These are phyloP conservation scores for Hippophae rhamnoides DNA, from an alignment of 306 rosid species.

Conservation along the genomic window DNA sequence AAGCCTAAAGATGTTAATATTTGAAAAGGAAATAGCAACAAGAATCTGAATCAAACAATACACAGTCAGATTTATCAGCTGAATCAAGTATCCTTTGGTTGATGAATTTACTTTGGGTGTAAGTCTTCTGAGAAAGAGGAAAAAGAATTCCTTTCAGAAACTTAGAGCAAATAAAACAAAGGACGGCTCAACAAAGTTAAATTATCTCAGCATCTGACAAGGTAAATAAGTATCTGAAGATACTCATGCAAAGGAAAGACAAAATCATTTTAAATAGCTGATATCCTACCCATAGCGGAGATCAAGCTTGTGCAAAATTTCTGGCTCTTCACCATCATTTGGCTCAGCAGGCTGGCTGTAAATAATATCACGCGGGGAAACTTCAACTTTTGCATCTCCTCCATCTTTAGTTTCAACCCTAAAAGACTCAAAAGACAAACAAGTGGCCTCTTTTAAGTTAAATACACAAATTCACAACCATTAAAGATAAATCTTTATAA, in stretches of 20 bases:
- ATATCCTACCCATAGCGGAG: conserved; percentile 82
- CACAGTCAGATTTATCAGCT: too few relatives aligned
- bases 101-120: neutral
- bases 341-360: conserved; percentile 82
- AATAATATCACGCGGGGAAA: conserved; percentile 89
- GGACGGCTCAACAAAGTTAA: neutral
- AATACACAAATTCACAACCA: neutral
- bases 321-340: conserved; percentile 53
- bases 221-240: neutral
- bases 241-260: neutral
- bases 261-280: conserved; percentile 6
- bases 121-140: conserved; percentile 6
- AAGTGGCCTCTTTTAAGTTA: conserved; percentile 2
- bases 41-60: too few relatives aligned
- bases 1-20: too few relatives aligned
- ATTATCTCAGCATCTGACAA: too few relatives aligned
- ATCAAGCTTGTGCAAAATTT: conserved; percentile 75
- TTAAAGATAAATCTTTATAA: neutral
- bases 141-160: neutral
- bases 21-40: too few relatives aligned
- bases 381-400: conserved; percentile 89
- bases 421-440: conserved; percentile 25
- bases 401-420: conserved; percentile 99
- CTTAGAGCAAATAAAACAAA: neutral
- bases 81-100: conserved; percentile 5